Evolutionary conservation across 163 green algal species (phyloP).

Genomic region (Scenedesmus sp.): DNA sequence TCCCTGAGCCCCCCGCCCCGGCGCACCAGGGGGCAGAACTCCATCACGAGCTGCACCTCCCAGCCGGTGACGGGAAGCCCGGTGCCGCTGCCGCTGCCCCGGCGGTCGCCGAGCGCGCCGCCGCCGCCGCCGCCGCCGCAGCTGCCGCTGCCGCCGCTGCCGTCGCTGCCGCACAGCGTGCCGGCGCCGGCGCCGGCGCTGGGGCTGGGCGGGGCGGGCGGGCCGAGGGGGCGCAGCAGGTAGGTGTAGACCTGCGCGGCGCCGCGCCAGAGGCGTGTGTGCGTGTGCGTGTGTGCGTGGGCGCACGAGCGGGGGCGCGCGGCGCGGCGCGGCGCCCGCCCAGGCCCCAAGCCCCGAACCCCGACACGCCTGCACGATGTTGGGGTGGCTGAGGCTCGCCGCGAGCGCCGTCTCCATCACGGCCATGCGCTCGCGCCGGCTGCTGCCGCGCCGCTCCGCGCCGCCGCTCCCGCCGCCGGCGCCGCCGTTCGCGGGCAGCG

Average conservation of each 20-base stretch:
- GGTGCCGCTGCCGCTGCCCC: conserved; percentile 1
- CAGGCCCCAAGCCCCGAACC: too few relatives aligned
- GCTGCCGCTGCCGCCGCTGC: neutral
- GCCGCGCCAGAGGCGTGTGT: neutral
- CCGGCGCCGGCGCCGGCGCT: neutral
- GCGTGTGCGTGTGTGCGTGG: neutral
- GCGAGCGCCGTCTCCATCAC: conserved; percentile 50
- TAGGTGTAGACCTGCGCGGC: conserved; percentile 39
- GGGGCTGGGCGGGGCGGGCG: neutral
- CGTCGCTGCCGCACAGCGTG: neutral
- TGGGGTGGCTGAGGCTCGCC: conserved; percentile 47
- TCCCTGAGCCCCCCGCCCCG: too few relatives aligned
- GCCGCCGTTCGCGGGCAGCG: neutral
- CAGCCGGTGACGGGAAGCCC: conserved; percentile 10
- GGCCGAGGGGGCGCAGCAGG: neutral
- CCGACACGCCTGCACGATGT: conserved; percentile 52
- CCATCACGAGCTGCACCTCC: conserved; percentile 46
- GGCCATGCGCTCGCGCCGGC: conserved; percentile 40
- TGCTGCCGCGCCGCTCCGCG: conserved; percentile 1
- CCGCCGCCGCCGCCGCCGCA: neutral
- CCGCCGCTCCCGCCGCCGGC: neutral
- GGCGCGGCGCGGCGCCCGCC: too few relatives aligned
- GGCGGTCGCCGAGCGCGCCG: neutral
- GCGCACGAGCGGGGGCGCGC: too few relatives aligned
- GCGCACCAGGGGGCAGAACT: conserved; percentile 42